A percentile compares a stretch with the other conserved stretches of the same genome.
These are phyloP conservation scores for Scorias spongiosa DNA, from an alignment of 2,329 filamentous ascomycete genomes.

Conservation along the genomic window DNA sequence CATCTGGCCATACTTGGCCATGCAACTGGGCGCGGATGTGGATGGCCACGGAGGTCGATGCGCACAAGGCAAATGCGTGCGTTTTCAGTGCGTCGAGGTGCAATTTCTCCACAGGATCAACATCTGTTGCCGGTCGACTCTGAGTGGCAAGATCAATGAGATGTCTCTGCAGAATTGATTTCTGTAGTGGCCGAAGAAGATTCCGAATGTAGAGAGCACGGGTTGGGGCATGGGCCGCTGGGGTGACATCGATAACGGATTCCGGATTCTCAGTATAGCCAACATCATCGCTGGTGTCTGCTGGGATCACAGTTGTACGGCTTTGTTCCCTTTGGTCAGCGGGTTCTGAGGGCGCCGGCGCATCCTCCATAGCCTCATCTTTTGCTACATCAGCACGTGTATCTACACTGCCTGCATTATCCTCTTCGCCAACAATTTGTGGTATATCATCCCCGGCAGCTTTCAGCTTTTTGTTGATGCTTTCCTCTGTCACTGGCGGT, in stretches of 20 bases:
- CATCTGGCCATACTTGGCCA: conserved; percentile 69
- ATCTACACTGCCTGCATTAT: conserved; percentile 16
- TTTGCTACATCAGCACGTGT: conserved; percentile 6
- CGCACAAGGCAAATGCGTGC: conserved; percentile 69
- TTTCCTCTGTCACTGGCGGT: conserved; percentile 12
- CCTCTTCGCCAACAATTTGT: conserved; percentile 15
- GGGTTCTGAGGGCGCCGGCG: conserved; percentile 7
- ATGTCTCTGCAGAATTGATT: conserved; percentile 50
- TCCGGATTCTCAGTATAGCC: not conserved
- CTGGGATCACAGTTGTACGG: conserved; percentile 8
- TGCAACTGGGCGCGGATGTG: conserved; percentile 66
- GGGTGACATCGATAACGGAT: conserved; percentile 4
- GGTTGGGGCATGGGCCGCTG: conserved; percentile 33
- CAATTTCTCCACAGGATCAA: conserved; percentile 44
- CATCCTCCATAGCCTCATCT: conserved; percentile 9
- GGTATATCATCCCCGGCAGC: conserved; percentile 21
- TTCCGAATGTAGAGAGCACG: conserved; percentile 76
- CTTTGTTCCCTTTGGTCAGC: conserved; percentile 5
- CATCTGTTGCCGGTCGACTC: conserved; percentile 33
- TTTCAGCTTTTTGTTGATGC: conserved; percentile 29
- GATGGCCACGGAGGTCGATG: conserved; percentile 52
- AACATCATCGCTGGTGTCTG: conserved; percentile 15
- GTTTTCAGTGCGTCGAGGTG: conserved; percentile 76
- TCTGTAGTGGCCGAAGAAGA: conserved; percentile 73
- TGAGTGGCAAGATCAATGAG: conserved; percentile 53